These are phyloP conservation scores for Beauveria brongniartii DNA, from an alignment of 2,329 filamentous ascomycete species.

Conservation along the genomic window DNA sequence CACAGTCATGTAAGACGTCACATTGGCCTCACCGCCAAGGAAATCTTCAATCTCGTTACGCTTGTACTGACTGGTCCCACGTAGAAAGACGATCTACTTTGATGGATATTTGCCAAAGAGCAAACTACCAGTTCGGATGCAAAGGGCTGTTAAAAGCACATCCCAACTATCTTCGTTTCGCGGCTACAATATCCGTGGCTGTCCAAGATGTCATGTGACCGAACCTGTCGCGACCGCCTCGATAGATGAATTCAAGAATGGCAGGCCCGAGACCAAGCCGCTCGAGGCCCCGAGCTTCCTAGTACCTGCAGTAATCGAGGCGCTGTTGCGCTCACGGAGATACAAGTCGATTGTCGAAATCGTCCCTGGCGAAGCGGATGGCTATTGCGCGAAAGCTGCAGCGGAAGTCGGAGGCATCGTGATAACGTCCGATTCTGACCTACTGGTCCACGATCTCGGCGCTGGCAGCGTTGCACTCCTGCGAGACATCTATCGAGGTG, in stretches of 20 bases:
- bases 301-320: conserved; percentile 69
- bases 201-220: conserved; percentile 16
- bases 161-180: conserved; percentile 43
- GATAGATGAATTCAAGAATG: conserved; percentile 19
- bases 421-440: conserved; percentile 80
- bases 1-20: conserved; percentile 50
- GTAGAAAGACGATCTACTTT: conserved; percentile 67
- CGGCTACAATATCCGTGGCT: conserved; percentile 22
- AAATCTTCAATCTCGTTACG: conserved; percentile 13
- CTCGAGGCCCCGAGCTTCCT: conserved; percentile 58
- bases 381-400: conserved; percentile 63
- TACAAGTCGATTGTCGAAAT: conserved; percentile 42
- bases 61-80: background rate
- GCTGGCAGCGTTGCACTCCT: conserved; percentile 60
- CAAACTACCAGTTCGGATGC: conserved; percentile 56
- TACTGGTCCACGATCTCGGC: conserved; percentile 67
- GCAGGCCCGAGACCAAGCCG: conserved; percentile 22
- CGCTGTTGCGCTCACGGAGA: conserved; percentile 39
- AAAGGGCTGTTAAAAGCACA: conserved; percentile 52
- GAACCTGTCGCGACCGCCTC: conserved; percentile 7
- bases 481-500: conserved; percentile 45
- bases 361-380: conserved; percentile 79
- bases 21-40: conserved; percentile 4
- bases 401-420: conserved; percentile 46
- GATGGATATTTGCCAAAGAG: conserved; percentile 68